Evolutionary conservation across 2,329 filamentous ascomycete species (phyloP).

Genomic region (Thielaviopsis ethacetica): DNA sequence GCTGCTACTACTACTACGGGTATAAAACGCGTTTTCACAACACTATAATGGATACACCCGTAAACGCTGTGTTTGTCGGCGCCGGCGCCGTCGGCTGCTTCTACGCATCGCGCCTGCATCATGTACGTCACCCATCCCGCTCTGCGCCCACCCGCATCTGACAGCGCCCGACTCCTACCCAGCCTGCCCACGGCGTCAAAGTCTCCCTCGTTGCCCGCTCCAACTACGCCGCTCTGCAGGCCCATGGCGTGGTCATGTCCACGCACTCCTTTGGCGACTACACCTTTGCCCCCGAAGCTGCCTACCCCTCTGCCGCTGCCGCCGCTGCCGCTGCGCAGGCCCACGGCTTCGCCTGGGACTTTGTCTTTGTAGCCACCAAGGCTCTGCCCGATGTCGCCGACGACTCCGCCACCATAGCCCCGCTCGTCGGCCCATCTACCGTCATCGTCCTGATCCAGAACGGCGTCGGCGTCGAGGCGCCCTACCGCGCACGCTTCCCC

Average conservation of each 20-base stretch:
- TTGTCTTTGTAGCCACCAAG: conserved; percentile 54
- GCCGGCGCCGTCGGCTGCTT: conserved; percentile 58
- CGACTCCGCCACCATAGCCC: conserved; percentile 44
- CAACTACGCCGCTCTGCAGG: conserved; percentile 49
- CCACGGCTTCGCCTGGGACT: conserved; percentile 28
- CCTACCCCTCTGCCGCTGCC: conserved; percentile 45
- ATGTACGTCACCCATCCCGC: conserved; percentile 22
- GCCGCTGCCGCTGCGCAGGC: conserved; percentile 23
- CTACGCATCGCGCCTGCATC: conserved; percentile 52
- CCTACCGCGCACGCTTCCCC: conserved; percentile 47
- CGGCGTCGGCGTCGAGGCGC: conserved; percentile 52
- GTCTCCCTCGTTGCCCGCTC: conserved; percentile 59
- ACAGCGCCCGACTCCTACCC: conserved; percentile 1
- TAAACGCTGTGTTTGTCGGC: conserved; percentile 49
- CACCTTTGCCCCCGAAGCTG: conserved; percentile 41
- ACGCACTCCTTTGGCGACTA: conserved; percentile 54
- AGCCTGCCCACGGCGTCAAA: conserved; percentile 31
- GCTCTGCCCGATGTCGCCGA: conserved; percentile 47
- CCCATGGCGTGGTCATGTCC: conserved; percentile 44
- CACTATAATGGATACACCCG: conserved; percentile 20
- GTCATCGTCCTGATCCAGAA: conserved; percentile 55
- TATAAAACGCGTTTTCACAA: not conserved
- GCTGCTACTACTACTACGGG: no score
- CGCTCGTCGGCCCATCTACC: conserved; percentile 37
- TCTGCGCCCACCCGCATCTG: conserved; percentile 6